Evolutionary conservation across 768 basidiomycete genomes (phyloP), one percentile per base, ranked within the genome.

Genomic region (Hydnum rufescens): DNA sequence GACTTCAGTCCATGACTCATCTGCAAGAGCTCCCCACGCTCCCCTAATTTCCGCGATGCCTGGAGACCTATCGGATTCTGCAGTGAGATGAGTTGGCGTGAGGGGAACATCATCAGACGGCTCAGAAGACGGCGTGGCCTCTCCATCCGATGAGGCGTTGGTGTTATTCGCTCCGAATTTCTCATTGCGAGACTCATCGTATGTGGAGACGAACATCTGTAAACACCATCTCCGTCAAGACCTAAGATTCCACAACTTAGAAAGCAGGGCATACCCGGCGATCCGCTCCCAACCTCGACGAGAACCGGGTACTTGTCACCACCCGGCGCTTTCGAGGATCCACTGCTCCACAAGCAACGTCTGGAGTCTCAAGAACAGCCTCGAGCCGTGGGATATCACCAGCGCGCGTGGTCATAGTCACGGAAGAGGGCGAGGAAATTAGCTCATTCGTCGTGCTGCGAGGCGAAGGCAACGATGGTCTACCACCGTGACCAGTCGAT

Each of bases 271-370:
- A 54, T 53, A 88, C 87, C 69, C 82, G 72, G 48, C 87, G 70
- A 67, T 85, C 79, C 25, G 88, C 85, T 2, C 87, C 89, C 4
- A 73, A 67, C 53, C 89, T 70, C 23, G 82, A 79, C 62, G 86
- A 88, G 61, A 90, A 92, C 55, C 88, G 68, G 18, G 87, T 93
- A 4, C 84, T 82, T 51, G 85, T 88, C 13, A 87, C 80, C 1
- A 90, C 83, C 47, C 88, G 68, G 58, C 82, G 70, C 71, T 89
- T 86, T 63, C 72, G 69, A 18, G 84, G 77, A 63, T 92, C 88
- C 5, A 89, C 82, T 23, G 87, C 83, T 5, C 88, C 88, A 32
- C 87, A 76, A n/a, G 78, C 86, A 5, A 88, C 79, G 61, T 89
- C 88, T 0, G 86, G 84, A 5, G 84, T 88, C 63, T 83, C 83